Conservation (phyloP, 192 early-diverging fungal genomes). For the Oehlia diaphana region DNA sequence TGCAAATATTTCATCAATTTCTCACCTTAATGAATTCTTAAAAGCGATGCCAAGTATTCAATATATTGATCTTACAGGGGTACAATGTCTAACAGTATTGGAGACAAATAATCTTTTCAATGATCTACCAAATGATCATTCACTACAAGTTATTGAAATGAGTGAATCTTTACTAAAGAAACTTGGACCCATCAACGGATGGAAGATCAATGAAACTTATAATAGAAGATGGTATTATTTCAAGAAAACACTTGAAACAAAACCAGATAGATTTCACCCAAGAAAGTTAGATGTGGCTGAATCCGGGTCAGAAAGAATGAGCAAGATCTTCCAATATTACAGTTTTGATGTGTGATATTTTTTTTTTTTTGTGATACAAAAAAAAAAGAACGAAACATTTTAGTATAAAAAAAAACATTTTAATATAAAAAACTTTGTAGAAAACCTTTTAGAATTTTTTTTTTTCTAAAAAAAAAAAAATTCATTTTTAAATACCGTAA, state of each 20-base stretch:
- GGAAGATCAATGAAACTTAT: slow-evolving; percentile 10
- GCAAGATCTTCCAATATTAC: slow-evolving; percentile 22
- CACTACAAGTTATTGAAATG: slow-evolving; percentile 6
- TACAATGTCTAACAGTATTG: not conserved
- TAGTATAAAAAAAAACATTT: no score
- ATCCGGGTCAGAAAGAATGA: not conserved
- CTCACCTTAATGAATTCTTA: not conserved
- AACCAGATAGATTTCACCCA: not conserved
- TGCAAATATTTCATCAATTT: not conserved
- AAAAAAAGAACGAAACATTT: no score
- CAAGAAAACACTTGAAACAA: not conserved
- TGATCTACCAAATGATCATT: not conserved
- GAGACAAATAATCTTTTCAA: not conserved
- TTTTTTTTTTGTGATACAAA: no score
- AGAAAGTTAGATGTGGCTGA: slow-evolving; percentile 21
- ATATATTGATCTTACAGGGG: slow-evolving; percentile 6
- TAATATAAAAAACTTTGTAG: no score
- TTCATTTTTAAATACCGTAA: no score
- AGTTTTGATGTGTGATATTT: not conserved
- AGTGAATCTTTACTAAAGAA: slow-evolving; percentile 8
- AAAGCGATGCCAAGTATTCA: not conserved
- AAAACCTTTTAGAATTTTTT: no score
- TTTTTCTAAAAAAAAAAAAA: no score
- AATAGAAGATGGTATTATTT: slow-evolving; percentile 18
- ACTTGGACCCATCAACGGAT: not conserved